A percentile compares a stretch with the other conserved stretches of the same genome.
phyloP scores from a whole-genome alignment of 2,329 filamentous ascomycete genomes.

The Cucurbitaria berberidis region DNA sequence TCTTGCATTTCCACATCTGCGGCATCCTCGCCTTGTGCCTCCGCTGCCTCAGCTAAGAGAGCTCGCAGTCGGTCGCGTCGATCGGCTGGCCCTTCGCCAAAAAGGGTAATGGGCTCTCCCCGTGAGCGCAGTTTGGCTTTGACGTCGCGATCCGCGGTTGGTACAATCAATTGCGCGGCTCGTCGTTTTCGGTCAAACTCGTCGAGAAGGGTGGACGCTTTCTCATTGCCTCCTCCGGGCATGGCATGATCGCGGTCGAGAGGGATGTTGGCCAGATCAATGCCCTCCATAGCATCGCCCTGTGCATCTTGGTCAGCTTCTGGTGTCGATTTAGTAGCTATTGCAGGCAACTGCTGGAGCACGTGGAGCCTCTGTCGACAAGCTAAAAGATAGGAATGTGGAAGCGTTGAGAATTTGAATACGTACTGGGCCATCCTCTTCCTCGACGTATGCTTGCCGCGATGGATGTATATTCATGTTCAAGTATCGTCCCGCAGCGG shows the following conservation, averaged over 20 bases:
- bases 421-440: constrained; percentile 71
- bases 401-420: background rate
- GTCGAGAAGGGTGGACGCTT: constrained; percentile 81
- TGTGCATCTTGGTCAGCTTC: constrained; percentile 35
- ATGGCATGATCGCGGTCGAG: constrained; percentile 86
- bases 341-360: constrained; percentile 6
- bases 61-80: constrained; percentile 85
- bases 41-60: constrained; percentile 74
- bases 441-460: constrained; percentile 92
- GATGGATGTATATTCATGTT: constrained; percentile 76
- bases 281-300: constrained; percentile 62
- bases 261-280: constrained; percentile 68
- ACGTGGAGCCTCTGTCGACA: constrained; percentile 30
- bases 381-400: background rate
- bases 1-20: constrained; percentile 58
- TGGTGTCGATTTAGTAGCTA: background rate
- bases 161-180: constrained; percentile 87
- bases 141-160: constrained; percentile 90
- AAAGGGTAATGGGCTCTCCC: constrained; percentile 92
- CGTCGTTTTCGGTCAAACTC: constrained; percentile 92
- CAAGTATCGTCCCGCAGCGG: constrained; percentile 20
- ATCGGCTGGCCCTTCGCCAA: constrained; percentile 87
- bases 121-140: constrained; percentile 72
- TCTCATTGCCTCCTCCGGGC: constrained; percentile 75
- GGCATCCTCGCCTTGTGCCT: constrained; percentile 63